These are phyloP conservation scores for Podospora tetraspora DNA, from an alignment of 495 filamentous ascomycete species.

Conservation along the genomic window DNA sequence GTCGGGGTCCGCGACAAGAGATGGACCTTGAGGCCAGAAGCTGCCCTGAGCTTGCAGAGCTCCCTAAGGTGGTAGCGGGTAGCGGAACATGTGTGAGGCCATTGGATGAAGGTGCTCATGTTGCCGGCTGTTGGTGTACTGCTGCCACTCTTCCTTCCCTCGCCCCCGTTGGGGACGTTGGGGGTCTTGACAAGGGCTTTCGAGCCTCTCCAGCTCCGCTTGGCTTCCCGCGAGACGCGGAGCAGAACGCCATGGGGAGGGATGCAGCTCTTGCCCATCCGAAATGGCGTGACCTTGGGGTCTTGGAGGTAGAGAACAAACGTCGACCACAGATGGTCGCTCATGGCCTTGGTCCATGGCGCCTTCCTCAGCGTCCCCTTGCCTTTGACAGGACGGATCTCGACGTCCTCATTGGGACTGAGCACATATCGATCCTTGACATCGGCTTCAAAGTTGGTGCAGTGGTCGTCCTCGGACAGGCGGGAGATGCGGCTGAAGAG, in stretches of 20 bases:
- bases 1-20: slow-evolving; percentile 71
- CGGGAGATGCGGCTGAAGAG: slow-evolving; percentile 45
- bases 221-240: slow-evolving; percentile 80
- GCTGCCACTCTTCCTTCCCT: slow-evolving; percentile 52
- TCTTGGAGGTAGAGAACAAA: slow-evolving; percentile 85
- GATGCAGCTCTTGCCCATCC: slow-evolving; percentile 76
- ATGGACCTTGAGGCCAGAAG: slow-evolving; percentile 56
- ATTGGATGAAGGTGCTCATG: slow-evolving; percentile 47
- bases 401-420: slow-evolving; percentile 12
- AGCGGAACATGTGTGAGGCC: slow-evolving; percentile 78
- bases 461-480: slow-evolving; percentile 43
- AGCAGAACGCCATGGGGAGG: slow-evolving; percentile 87
- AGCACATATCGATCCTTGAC: slow-evolving; percentile 23
- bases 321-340: slow-evolving; percentile 86
- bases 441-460: slow-evolving; percentile 40
- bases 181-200: slow-evolving; percentile 34
- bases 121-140: slow-evolving; percentile 57
- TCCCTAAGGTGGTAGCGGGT: slow-evolving; percentile 76
- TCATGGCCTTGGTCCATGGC: slow-evolving; percentile 84
- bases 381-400: slow-evolving; percentile 8
- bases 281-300: slow-evolving; percentile 89
- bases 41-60: slow-evolving; percentile 73
- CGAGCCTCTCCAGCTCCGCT: slow-evolving; percentile 72
- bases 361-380: slow-evolving; percentile 38
- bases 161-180: slow-evolving; percentile 17